Percentiles rank a stretch among this genome's conserved stretches.
Conservation (phyloP, 2,329 filamentous ascomycete genomes). For the Westerdykella ornata region DNA sequence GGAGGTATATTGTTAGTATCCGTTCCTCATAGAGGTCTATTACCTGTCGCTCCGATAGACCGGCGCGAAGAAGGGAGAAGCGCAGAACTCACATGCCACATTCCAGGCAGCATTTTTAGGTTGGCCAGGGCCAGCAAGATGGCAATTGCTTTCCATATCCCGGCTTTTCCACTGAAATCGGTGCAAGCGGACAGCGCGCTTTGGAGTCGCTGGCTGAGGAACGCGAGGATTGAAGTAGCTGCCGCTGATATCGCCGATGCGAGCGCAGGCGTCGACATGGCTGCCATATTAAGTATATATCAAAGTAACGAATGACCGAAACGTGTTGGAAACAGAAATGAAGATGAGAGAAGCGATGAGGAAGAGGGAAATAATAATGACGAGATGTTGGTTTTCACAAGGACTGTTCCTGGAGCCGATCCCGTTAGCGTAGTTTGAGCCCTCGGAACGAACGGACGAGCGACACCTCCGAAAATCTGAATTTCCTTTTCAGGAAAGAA, state of each 20-base stretch:
- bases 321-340: background rate
- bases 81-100: conserved; percentile 62
- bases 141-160: conserved; percentile 30
- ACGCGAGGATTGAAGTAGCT: conserved; percentile 10
- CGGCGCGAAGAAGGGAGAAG: background rate
- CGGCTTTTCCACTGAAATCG: conserved; percentile 29
- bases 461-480: too few species aligned
- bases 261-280: background rate
- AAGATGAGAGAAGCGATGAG: background rate
- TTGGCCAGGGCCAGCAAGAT: conserved; percentile 46
- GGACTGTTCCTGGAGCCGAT: background rate
- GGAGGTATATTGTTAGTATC: conserved; percentile 3
- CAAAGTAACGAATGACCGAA: background rate
- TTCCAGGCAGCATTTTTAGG: conserved; percentile 66
- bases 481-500: background rate
- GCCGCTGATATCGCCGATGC: background rate
- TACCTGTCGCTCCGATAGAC: background rate
- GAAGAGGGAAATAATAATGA: too few species aligned
- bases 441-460: background rate
- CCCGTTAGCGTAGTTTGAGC: background rate
- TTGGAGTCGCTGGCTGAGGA: conserved; percentile 19
- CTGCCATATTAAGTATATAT: background rate
- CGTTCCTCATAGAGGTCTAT: conserved; percentile 17
- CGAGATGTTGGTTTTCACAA: too few species aligned
- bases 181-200: conserved; percentile 16